Conservation (phyloP, 2,329 filamentous ascomycete genomes). For the Bipolaris sorokiniana region DNA sequence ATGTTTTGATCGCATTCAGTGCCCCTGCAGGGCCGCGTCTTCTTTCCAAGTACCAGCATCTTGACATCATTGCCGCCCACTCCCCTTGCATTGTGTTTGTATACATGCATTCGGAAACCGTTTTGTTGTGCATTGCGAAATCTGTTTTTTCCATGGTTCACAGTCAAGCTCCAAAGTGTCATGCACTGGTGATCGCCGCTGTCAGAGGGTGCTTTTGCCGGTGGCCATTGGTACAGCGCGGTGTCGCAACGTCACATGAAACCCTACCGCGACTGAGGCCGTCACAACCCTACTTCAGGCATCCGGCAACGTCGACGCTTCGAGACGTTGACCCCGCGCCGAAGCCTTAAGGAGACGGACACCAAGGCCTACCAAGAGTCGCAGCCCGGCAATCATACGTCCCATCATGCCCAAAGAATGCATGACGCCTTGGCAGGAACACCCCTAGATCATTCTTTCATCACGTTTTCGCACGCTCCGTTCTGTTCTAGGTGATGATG, state of each 20-base stretch:
- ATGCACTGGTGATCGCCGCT: conserved; percentile 35
- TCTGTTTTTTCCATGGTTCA: conserved; percentile 9
- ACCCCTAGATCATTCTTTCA: conserved; percentile 32
- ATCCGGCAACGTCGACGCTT: conserved; percentile 20
- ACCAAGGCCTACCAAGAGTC: conserved; percentile 39
- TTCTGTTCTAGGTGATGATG: conserved; percentile 16
- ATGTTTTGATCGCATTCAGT: conserved; percentile 34
- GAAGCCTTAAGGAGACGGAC: conserved; percentile 25
- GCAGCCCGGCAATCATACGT: conserved; percentile 45
- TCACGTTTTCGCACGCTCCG: conserved; percentile 6
- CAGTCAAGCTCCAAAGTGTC: conserved; percentile 9
- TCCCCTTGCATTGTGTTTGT: conserved; percentile 41
- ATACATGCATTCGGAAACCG: conserved; percentile 17
- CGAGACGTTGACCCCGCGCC: conserved; percentile 19
- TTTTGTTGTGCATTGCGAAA: conserved; percentile 23
- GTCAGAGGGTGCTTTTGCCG: conserved; percentile 14
- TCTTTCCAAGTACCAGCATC: conserved; percentile 36
- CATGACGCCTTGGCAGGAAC: conserved; percentile 39
- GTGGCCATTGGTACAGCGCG: conserved; percentile 37
- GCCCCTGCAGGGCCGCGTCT: conserved; percentile 29
- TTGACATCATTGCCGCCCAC: conserved; percentile 19
- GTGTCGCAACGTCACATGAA: conserved; percentile 41
- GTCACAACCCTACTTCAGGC: conserved; percentile 37
- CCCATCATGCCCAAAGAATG: conserved; percentile 35
- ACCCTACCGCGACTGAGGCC: conserved; percentile 39